Evolutionary conservation across 2,329 filamentous ascomycete species (phyloP).

Genomic region (Fusarium stilboides): DNA sequence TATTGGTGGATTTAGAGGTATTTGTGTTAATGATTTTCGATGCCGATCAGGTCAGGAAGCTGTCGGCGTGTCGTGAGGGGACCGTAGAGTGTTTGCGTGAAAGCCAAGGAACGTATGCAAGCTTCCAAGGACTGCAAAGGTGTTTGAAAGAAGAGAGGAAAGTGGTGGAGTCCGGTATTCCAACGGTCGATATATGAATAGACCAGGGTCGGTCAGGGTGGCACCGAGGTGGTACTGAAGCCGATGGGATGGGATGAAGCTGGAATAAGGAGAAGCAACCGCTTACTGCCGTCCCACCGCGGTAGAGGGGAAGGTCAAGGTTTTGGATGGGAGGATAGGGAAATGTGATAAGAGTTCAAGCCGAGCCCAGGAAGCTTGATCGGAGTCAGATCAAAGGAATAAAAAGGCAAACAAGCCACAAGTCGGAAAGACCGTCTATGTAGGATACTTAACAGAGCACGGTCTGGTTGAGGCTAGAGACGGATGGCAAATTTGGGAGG

Average conservation of each 20-base stretch:
- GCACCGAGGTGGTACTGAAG: conserved; percentile 38
- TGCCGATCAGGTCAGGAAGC: not conserved
- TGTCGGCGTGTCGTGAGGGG: not conserved
- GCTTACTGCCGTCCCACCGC: conserved; percentile 18
- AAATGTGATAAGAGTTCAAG: not conserved
- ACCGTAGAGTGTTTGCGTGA: not conserved
- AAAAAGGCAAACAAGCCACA: conserved; percentile 27
- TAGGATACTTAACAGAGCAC: conserved; percentile 26
- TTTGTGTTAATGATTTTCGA: not conserved
- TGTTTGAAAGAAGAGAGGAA: conserved; percentile 22
- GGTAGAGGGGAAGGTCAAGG: conserved; percentile 1
- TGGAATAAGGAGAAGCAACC: conserved; percentile 19
- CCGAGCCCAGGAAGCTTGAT: conserved; percentile 18
- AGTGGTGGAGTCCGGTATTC: conserved; percentile 31
- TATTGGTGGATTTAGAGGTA: not conserved
- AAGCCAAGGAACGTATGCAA: not conserved
- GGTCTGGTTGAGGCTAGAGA: conserved; percentile 17
- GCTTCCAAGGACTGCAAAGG: conserved; percentile 1
- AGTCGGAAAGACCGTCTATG: conserved; percentile 7
- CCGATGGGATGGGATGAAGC: conserved; percentile 19
- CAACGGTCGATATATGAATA: conserved; percentile 38
- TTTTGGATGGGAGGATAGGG: not conserved
- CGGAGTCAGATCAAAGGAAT: conserved; percentile 7
- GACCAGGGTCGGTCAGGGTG: conserved; percentile 35
- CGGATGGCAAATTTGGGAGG: conserved; percentile 28